Percentiles rank a stretch among this genome's conserved stretches.
phyloP scores from a whole-genome alignment of 1,284 basidiomycete genomes.

The Rhodofomes roseus region DNA sequence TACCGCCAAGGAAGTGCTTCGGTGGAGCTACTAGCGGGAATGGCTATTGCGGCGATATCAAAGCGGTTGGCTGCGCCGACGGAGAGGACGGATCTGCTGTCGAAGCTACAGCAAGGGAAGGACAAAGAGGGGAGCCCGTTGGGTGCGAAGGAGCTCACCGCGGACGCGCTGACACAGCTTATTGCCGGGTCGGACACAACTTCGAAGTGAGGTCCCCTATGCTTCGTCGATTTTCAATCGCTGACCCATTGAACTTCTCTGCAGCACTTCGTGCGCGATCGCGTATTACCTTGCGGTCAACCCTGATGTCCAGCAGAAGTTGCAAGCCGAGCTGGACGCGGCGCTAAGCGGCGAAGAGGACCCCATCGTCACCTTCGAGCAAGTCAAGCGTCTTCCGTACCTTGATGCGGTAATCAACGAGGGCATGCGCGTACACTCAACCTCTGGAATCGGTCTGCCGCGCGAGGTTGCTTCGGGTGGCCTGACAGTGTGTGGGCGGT shows the following conservation, averaged over 20 bases:
- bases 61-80: constrained; percentile 15
- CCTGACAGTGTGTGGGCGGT: constrained; percentile 50
- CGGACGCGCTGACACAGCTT: constrained; percentile 1
- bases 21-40: constrained; percentile 18
- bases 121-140: constrained; percentile 5
- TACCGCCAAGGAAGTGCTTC: constrained; percentile 20
- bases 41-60: constrained; percentile 17
- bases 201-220: constrained; percentile 59
- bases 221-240: not conserved
- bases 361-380: constrained; percentile 48
- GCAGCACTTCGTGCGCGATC: constrained; percentile 82
- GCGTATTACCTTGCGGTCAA: constrained; percentile 77
- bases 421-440: constrained; percentile 78
- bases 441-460: constrained; percentile 77
- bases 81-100: constrained; percentile 25
- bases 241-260: not conserved
- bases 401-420: constrained; percentile 84
- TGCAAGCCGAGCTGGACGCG: constrained; percentile 81
- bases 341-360: constrained; percentile 60
- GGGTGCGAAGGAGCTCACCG: constrained; percentile 15
- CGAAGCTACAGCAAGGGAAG: constrained; percentile 22
- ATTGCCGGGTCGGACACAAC: constrained; percentile 65
- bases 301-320: constrained; percentile 61
- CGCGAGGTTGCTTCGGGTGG: constrained; percentile 71
- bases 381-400: constrained; percentile 70